Percentiles rank a stretch among this genome's conserved stretches.
These are phyloP conservation scores for Actinomortierella ambigua DNA, from an alignment of 371 early-diverging fungal genomes.

Conservation along the genomic window DNA sequence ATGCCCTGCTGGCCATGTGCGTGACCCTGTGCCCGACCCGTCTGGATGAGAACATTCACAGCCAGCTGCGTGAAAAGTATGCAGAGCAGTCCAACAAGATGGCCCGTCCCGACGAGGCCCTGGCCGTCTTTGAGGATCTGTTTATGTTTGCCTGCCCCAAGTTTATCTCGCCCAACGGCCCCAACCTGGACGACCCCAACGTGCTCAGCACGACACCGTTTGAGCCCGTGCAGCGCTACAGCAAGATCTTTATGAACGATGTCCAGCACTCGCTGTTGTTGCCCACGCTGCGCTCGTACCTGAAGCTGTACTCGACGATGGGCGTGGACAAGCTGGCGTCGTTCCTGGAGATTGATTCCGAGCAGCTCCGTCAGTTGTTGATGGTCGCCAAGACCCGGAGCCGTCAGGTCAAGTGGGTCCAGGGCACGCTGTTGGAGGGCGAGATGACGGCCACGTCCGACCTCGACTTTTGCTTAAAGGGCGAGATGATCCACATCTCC, in stretches of 20 bases:
- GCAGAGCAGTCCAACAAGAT: constrained; percentile 89
- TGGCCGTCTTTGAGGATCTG: constrained; percentile 84
- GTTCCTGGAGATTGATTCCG: constrained; percentile 83
- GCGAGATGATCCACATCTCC: constrained; percentile 92
- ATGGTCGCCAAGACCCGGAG: constrained; percentile 93
- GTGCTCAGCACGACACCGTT: constrained; percentile 34
- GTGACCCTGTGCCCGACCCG: constrained; percentile 92
- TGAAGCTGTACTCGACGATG: constrained; percentile 94
- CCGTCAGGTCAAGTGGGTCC: constrained; percentile 84
- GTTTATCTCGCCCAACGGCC: constrained; percentile 88
- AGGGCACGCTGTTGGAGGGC: constrained; percentile 77
- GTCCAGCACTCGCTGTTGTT: constrained; percentile 83
- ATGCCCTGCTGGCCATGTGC: constrained; percentile 90
- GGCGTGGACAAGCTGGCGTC: constrained; percentile 86
- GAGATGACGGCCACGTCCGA: constrained; percentile 83
- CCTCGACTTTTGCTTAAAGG: constrained; percentile 89
- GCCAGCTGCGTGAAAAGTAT: constrained; percentile 87
- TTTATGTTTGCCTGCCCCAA: constrained; percentile 93
- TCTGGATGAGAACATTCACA: constrained; percentile 91
- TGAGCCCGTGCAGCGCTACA: constrained; percentile 80
- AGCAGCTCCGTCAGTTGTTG: constrained; percentile 73
- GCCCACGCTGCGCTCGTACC: constrained; percentile 89
- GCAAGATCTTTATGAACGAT: constrained; percentile 84
- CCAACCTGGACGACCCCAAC: constrained; percentile 67
- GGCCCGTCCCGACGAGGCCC: constrained; percentile 75